Conservation (phyloP, 345 rosid genomes). For the Microcos paniculata region DNA sequence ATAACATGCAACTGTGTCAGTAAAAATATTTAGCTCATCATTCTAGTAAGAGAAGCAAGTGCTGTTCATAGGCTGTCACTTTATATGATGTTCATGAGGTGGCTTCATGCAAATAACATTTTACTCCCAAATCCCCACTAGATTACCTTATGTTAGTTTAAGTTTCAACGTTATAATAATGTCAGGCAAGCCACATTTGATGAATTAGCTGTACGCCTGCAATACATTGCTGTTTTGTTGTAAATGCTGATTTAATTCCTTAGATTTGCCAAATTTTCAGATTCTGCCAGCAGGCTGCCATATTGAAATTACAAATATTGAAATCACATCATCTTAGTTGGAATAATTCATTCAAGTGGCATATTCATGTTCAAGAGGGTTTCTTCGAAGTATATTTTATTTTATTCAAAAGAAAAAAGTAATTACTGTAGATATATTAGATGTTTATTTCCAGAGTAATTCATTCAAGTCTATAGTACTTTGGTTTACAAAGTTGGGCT, state of each 20-base stretch:
- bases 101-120: neutral
- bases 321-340: neutral
- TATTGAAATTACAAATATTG: neutral
- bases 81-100: neutral
- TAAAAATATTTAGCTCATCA: neutral
- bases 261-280: neutral
- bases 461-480: too few species aligned
- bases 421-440: too few species aligned
- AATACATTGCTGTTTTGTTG: neutral
- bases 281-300: neutral
- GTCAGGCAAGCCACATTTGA: neutral
- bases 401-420: too few species aligned
- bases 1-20: neutral
- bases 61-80: neutral
- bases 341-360: neutral
- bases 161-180: neutral
- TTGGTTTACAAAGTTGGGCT: too few species aligned
- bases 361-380: too few species aligned
- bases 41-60: neutral
- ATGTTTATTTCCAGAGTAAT: too few species aligned
- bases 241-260: neutral
- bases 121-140: neutral
- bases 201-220: neutral
- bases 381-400: too few species aligned
- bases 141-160: neutral